Evolutionary conservation across 1,284 basidiomycete species (phyloP), one percentile per base, ranked within the genome.

Genomic region (Ganoderma lucidum): DNA sequence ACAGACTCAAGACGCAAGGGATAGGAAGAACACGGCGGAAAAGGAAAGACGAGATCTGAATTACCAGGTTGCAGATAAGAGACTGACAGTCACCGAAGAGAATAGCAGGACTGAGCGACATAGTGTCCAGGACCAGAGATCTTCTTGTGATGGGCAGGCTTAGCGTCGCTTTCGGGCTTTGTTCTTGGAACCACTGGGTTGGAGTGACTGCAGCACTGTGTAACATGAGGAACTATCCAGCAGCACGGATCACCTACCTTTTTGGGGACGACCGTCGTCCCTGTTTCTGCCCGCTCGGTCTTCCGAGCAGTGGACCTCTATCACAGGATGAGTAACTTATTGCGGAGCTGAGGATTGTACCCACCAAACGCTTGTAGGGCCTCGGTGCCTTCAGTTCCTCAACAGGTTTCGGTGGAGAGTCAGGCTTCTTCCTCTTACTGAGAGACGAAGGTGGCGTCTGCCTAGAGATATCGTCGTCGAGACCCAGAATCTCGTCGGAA

Each of bases 401-500:
- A 1, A 56, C 56, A 9, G 44, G 56, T 37, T 62, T 62, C 2
- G 62, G 66, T 30, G 68, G 66, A 23, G 70, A 64, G 14, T 55
- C 65, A 4, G 70, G 62, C 39, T 71, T 67, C 58, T 62, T 66
- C 28, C 76, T 69, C 68, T 78, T 78, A 10, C 76, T 72, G n/a
- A 76, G 70, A 32, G 68, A 67, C 12, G 71, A 66, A 12, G 72
- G 65, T 5, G 74, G 68, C 32, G 67, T 56, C 9, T 60, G 23
- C 19, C 61, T 28, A 14, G 39, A 28, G 23, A 61, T 17, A 6
- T 69, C 65, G 39, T 78, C 78, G 28, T 80, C 77, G 51, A 80
- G 78, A 41, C 76, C 76, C n/a, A 75, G 64, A 62, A 79, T 79
- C 23, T 80, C 80, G 66, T 81, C 79, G 9, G 78, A 78, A 12